Evolutionary conservation across 352 stramenopile species (phyloP).

Genomic region (Phytophthora idaei): DNA sequence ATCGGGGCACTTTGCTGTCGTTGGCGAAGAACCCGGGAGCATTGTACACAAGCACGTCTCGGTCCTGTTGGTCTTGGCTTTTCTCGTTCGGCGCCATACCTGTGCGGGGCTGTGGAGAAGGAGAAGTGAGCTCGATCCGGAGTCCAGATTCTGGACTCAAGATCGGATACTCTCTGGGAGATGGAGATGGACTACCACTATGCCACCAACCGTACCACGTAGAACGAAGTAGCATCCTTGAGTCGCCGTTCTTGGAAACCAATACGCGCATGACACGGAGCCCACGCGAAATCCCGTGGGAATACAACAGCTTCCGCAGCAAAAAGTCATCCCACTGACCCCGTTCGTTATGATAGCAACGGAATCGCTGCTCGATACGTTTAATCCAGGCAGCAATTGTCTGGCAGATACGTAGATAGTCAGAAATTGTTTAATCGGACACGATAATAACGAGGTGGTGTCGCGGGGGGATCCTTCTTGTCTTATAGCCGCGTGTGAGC

Average conservation of each 20-base stretch:
- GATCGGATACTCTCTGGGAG: background rate
- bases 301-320: background rate
- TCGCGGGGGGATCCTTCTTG: no score
- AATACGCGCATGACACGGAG: conserved; percentile 2
- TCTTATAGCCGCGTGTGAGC: no score
- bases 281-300: background rate
- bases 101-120: conserved; percentile 2
- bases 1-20: conserved; percentile 33
- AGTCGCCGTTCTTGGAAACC: conserved; percentile 6
- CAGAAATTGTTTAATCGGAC: no score
- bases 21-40: conserved; percentile 39
- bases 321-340: no score
- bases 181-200: conserved; percentile 15
- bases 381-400: no score
- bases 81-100: conserved; percentile 22
- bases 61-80: background rate
- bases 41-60: conserved; percentile 35
- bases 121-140: conserved; percentile 2
- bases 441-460: no score
- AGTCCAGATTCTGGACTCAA: background rate
- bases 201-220: conserved; percentile 14
- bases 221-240: conserved; percentile 8
- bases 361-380: no score
- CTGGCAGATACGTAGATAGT: no score
- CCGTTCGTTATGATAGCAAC: no score